These are phyloP conservation scores for Colletotrichum agaves DNA, from an alignment of 2,329 filamentous ascomycete species.

Conservation along the genomic window DNA sequence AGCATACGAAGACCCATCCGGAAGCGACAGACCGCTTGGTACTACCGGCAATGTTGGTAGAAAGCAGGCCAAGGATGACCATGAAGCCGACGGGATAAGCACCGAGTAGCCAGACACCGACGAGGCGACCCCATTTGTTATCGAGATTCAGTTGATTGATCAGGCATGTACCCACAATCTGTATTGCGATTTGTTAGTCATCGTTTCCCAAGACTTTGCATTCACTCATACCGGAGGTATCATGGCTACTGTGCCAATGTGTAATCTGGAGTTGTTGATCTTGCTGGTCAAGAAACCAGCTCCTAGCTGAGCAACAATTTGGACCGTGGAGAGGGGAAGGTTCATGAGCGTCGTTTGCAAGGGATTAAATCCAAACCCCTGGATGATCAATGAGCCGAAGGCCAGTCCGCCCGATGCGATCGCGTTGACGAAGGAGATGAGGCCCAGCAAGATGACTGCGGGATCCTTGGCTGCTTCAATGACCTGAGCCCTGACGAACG, in stretches of 20 bases:
- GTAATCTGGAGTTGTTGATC: slow-evolving; percentile 18
- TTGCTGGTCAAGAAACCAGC: slow-evolving; percentile 30
- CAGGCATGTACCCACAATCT: slow-evolving; percentile 30
- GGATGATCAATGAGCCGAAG: slow-evolving; percentile 55
- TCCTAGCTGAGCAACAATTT: slow-evolving; percentile 25
- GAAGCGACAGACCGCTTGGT: slow-evolving; percentile 45
- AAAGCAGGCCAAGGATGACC: slow-evolving; percentile 34
- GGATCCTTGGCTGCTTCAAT: slow-evolving; percentile 40
- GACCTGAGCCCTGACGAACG: slow-evolving; percentile 29
- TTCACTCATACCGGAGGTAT: slow-evolving; percentile 21
- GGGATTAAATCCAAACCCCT: slow-evolving; percentile 64
- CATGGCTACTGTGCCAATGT: slow-evolving; percentile 27
- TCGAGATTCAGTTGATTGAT: slow-evolving; percentile 33
- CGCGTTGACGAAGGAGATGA: slow-evolving; percentile 31
- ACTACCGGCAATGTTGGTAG: slow-evolving; percentile 45
- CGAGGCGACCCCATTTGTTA: slow-evolving; percentile 33
- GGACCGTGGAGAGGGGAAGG: slow-evolving; percentile 53
- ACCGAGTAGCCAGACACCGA: slow-evolving; percentile 30
- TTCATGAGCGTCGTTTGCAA: slow-evolving; percentile 67
- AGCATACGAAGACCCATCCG: slow-evolving; percentile 46
- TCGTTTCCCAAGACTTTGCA: not conserved
- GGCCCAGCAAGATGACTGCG: slow-evolving; percentile 41
- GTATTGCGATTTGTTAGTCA: not conserved
- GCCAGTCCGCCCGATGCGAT: slow-evolving; percentile 28
- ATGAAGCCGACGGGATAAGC: slow-evolving; percentile 35